A percentile compares a stretch with the other conserved stretches of the same genome.
Conservation (phyloP, 805 yeast genomes). For the Metschnikowia similis region DNA sequence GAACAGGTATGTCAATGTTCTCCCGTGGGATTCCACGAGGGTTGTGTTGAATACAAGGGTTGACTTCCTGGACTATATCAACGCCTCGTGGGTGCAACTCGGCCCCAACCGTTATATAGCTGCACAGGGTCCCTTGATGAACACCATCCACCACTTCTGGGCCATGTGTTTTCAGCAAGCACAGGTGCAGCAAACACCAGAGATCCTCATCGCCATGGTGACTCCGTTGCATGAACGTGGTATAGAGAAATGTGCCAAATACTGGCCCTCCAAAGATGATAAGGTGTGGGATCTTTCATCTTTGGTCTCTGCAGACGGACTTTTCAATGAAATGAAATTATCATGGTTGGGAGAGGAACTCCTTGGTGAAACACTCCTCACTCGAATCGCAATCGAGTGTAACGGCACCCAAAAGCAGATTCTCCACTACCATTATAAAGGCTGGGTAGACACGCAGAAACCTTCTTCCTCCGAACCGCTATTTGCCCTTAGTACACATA, state of each 20-base stretch:
- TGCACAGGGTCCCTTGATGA: conserved; percentile 79
- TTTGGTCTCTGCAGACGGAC: conserved; percentile 18
- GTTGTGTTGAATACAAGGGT: conserved; percentile 32
- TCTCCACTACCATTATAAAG: conserved; percentile 14
- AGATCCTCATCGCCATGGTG: conserved; percentile 35
- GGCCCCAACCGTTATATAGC: conserved; percentile 55
- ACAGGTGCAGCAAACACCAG: conserved; percentile 21
- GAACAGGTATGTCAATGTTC: conserved; percentile 59
- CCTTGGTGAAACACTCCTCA: conserved; percentile 22
- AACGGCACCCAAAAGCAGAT: conserved; percentile 17
- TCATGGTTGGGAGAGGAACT: conserved; percentile 17
- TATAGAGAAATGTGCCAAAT: conserved; percentile 13
- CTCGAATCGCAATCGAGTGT: conserved; percentile 23
- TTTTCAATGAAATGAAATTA: conserved; percentile 16
- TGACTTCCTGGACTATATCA: conserved; percentile 30
- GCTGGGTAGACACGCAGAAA: conserved; percentile 16
- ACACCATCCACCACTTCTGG: conserved; percentile 83
- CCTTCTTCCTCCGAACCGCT: conserved; percentile 15
- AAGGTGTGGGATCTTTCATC: conserved; percentile 18
- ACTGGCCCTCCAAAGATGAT: conserved; percentile 23
- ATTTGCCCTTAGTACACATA: conserved; percentile 10
- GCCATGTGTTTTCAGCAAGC: conserved; percentile 42
- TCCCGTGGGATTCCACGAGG: conserved; percentile 63
- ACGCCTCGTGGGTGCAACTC: conserved; percentile 34
- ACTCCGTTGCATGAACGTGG: conserved; percentile 23